phyloP scores from a whole-genome alignment of 2,329 filamentous ascomycete genomes.

The Leptographium lundbergii region DNA sequence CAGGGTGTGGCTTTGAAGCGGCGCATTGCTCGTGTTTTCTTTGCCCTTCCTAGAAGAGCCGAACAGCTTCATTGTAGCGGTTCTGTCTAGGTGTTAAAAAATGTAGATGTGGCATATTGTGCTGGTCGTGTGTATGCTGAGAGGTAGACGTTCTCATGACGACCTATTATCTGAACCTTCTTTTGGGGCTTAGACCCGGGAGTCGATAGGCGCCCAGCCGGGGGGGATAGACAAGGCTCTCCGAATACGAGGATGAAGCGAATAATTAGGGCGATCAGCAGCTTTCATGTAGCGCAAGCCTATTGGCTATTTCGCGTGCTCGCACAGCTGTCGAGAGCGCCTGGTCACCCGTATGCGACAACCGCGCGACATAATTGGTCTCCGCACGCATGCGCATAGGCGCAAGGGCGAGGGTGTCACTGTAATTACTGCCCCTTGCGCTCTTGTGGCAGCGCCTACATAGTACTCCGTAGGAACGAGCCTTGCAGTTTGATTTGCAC shows the following conservation, averaged over 20 bases:
- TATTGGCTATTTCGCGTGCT: neutral
- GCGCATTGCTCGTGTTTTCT: neutral
- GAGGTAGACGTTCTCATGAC: neutral
- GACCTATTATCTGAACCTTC: neutral
- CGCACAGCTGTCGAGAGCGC: neutral
- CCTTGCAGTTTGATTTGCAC: neutral
- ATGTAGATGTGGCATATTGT: neutral
- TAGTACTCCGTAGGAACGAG: too few species aligned
- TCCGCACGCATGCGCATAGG: neutral
- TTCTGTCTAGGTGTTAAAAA: neutral
- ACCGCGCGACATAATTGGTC: neutral
- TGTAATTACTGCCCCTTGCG: too few species aligned
- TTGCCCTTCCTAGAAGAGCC: conserved; percentile 1
- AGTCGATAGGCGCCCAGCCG: neutral
- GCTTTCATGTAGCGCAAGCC: neutral
- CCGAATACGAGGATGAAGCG: neutral
- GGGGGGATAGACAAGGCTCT: neutral
- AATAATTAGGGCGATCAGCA: neutral
- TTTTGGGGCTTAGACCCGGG: neutral
- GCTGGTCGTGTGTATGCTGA: neutral
- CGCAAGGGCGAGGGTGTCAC: neutral
- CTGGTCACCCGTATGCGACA: neutral
- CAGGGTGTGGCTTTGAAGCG: neutral
- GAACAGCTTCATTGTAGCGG: conserved; percentile 5
- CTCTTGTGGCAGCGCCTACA: neutral